A percentile compares a stretch with the other conserved stretches of the same genome.
These are phyloP conservation scores for Nannochloropsis salina DNA, from an alignment of 108 stramenopile species.

Conservation along the genomic window DNA sequence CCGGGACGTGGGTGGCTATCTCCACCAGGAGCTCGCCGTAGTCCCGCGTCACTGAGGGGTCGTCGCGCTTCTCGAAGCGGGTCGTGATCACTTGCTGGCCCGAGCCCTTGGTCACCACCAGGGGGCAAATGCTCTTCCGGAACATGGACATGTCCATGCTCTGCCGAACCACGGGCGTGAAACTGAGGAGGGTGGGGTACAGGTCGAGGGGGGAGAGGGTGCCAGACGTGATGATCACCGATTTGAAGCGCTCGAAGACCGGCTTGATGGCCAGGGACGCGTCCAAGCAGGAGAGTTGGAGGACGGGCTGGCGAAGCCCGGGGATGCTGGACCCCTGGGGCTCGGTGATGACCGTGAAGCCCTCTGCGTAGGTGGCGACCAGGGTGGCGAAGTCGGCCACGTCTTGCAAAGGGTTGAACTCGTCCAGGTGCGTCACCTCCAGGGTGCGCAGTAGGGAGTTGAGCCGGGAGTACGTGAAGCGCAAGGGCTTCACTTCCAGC, in stretches of 20 bases:
- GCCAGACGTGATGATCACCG: conserved; percentile 90
- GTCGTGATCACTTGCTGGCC: conserved; percentile 41
- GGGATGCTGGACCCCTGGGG: conserved; percentile 57
- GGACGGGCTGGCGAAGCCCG: conserved; percentile 43
- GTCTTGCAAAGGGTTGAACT: conserved; percentile 53
- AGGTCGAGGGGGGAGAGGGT: conserved; percentile 96
- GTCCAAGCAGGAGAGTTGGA: conserved; percentile 91
- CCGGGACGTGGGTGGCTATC: conserved; percentile 77
- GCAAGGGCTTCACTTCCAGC: conserved; percentile 85
- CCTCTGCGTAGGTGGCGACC: conserved; percentile 88
- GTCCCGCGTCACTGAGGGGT: conserved; percentile 80
- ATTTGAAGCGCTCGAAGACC: conserved; percentile 87
- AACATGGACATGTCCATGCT: conserved; percentile 96
- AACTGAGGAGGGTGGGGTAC: conserved; percentile 95
- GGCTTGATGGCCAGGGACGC: conserved; percentile 94
- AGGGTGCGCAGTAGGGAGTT: conserved; percentile 70
- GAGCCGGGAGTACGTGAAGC: conserved; percentile 88
- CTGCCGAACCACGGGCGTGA: conserved; percentile 84
- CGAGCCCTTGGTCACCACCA: conserved; percentile 74
- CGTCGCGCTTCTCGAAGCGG: conserved; percentile 61
- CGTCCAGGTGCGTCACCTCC: conserved; percentile 80
- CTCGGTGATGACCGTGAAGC: conserved; percentile 96
- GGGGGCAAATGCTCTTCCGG: conserved; percentile 90
- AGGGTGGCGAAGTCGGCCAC: conserved; percentile 94
- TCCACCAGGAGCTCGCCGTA: conserved; percentile 86